Evolutionary conservation across 345 rosid species (phyloP), one percentile per base, ranked within the genome.

Genomic region (Pugionium cornutum): DNA sequence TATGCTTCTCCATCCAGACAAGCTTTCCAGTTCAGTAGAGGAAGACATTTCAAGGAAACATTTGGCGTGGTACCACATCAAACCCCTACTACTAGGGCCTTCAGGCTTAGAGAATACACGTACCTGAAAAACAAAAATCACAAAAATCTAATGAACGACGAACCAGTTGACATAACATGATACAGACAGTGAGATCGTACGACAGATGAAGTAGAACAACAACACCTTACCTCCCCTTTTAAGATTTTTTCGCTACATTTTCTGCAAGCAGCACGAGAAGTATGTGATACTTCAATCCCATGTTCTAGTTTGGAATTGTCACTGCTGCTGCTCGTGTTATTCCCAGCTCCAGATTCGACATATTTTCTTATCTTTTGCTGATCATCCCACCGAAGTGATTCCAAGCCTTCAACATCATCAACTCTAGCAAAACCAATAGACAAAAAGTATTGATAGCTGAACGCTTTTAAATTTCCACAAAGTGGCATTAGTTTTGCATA

Each of bases 381-480:
- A 79, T 92, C 98, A 70, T 92, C 97, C 98, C 98, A 92, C 29
- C 98, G 87, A 66, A 92, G 91, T 18, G 84, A 75, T 73, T 92
- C 98, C 66, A 84, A 32, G 48, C 95, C 92, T 75, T 92, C 96
- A 66, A 92, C 91, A 79, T 92, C 98, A 78, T 89, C 92, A 71
- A 76, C 56, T n/a, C 98, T 92, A 76, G 26, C 46, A 62, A 62
- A 27, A 71, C 10, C 45, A 68, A 4, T 60, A 42, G 34, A 56
- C 36, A 30, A 11, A 54, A 59, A 25, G 18, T n/a, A 25, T 73
- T 35, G 52, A 58, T 36, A 26, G 66, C 41, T 6, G 9, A 44
- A 32, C 28, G 39, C 37, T 52, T 29, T 26, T 2, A 36, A 60
- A 70, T 25, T 8, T 44, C 35, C 11, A 27, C 32, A 4, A 67